Evolutionary conservation across 208 protist genomes (phyloP).

Genomic region (Trypanosoma mega): DNA sequence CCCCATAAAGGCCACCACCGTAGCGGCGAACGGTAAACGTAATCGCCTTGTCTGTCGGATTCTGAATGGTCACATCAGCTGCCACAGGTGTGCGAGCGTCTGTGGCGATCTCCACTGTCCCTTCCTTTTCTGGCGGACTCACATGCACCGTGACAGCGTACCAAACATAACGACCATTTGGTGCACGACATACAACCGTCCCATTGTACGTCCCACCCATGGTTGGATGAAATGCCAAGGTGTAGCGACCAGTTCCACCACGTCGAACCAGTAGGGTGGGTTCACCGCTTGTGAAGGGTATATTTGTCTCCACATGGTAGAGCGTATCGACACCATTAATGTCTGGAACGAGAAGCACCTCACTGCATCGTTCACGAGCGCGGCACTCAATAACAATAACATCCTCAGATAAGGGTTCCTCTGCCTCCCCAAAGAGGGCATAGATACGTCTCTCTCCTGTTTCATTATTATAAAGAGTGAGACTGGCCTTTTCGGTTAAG

Average conservation of each 20-base stretch:
- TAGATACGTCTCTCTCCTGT: slow-evolving; percentile 89
- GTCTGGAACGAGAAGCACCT: slow-evolving; percentile 77
- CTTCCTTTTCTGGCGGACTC: slow-evolving; percentile 84
- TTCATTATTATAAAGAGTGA: slow-evolving; percentile 82
- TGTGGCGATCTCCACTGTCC: slow-evolving; percentile 72
- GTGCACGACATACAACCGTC: slow-evolving; percentile 78
- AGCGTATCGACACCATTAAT: slow-evolving; percentile 56
- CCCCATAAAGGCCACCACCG: slow-evolving; percentile 78
- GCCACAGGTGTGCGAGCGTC: slow-evolving; percentile 81
- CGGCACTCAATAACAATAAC: slow-evolving; percentile 74
- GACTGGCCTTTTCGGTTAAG: slow-evolving; percentile 47
- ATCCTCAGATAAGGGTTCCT: slow-evolving; percentile 90
- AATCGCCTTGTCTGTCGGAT: slow-evolving; percentile 73
- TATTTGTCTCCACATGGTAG: slow-evolving; percentile 85
- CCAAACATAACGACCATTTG: slow-evolving; percentile 88
- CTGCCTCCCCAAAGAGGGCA: slow-evolving; percentile 75
- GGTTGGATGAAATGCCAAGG: slow-evolving; percentile 68
- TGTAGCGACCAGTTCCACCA: slow-evolving; percentile 62
- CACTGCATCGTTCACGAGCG: slow-evolving; percentile 56
- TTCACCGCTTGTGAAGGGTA: slow-evolving; percentile 79
- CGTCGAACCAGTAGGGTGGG: slow-evolving; percentile 54
- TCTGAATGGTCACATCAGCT: slow-evolving; percentile 83
- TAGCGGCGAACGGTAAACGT: slow-evolving; percentile 76
- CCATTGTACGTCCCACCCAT: slow-evolving; percentile 84
- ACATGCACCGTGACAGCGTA: slow-evolving; percentile 87